Evolutionary conservation across 805 yeast genomes (phyloP).

Genomic region (Candida cerambycidarum): DNA sequence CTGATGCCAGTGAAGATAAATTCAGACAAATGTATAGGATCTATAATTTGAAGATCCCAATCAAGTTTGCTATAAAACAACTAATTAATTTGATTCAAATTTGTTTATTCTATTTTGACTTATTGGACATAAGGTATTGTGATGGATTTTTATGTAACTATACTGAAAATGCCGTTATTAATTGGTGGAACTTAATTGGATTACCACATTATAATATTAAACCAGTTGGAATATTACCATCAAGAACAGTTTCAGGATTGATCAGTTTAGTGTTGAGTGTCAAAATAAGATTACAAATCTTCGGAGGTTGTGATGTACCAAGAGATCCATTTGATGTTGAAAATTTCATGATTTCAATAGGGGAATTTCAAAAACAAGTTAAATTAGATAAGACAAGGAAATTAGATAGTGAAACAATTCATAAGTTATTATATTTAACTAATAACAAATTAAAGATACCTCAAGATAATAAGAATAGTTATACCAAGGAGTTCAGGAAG

Average conservation of each 20-base stretch:
- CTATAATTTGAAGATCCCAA: conserved; percentile 47
- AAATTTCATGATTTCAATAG: conserved; percentile 63
- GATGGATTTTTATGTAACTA: conserved; percentile 84
- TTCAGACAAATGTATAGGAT: conserved; percentile 73
- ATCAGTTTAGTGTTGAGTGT: conserved; percentile 75
- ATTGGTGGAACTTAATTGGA: conserved; percentile 86
- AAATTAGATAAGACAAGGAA: conserved; percentile 51
- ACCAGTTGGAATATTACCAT: conserved; percentile 53
- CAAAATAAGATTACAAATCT: conserved; percentile 53
- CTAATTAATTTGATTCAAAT: conserved; percentile 74
- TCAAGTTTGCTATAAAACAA: conserved; percentile 69
- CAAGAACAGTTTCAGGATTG: conserved; percentile 74
- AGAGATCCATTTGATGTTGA: conserved; percentile 84
- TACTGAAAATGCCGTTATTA: conserved; percentile 67
- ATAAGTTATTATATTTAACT: conserved; percentile 33
- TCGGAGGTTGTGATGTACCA: conserved; percentile 52
- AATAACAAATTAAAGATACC: conserved; percentile 28
- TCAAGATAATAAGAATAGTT: conserved; percentile 13
- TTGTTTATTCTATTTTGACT: conserved; percentile 71
- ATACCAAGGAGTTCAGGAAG: conserved; percentile 46
- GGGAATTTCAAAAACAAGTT: conserved; percentile 74
- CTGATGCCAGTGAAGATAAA: conserved; percentile 79
- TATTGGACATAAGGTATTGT: conserved; percentile 64
- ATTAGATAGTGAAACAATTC: conserved; percentile 58
- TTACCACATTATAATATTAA: conserved; percentile 42